Percentiles rank a stretch among this genome's conserved stretches.
These are phyloP conservation scores for Saturnispora saitoi DNA, from an alignment of 805 yeast genomes.

Conservation along the genomic window DNA sequence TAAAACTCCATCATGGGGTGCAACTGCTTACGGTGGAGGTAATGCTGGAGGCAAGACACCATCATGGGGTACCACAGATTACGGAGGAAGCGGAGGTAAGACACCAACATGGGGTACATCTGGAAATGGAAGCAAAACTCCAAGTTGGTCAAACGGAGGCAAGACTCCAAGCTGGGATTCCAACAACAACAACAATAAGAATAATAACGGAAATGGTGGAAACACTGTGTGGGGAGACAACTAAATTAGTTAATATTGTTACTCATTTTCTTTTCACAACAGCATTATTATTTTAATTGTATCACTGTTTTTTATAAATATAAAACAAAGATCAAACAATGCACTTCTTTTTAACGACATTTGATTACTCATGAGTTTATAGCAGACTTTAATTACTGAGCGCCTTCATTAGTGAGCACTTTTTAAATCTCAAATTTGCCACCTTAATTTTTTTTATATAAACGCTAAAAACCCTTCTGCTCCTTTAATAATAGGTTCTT, in stretches of 20 bases:
- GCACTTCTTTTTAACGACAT: too few relatives aligned
- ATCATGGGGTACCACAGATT: constrained; percentile 26
- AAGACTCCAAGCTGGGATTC: constrained; percentile 38
- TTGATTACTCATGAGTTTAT: too few relatives aligned
- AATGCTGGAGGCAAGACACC: constrained; percentile 38
- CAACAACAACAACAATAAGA: constrained; percentile 24
- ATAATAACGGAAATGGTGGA: constrained; percentile 19
- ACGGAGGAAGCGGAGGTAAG: constrained; percentile 26
- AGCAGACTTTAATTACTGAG: neutral
- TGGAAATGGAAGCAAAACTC: constrained; percentile 28
- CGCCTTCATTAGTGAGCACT: neutral
- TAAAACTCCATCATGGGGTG: constrained; percentile 31
- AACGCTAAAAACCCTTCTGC: neutral
- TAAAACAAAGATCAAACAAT: too few relatives aligned
- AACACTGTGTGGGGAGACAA: constrained; percentile 21
- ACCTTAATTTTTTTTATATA: neutral
- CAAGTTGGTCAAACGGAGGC: constrained; percentile 25
- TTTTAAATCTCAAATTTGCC: neutral
- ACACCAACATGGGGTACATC: constrained; percentile 46
- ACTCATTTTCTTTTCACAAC: too few relatives aligned
- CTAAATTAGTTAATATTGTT: constrained; percentile 14
- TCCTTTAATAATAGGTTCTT: neutral
- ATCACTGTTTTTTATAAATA: neutral
- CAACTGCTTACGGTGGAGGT: constrained; percentile 33
- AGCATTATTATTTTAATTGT: neutral